phyloP scores from a whole-genome alignment of 306 rosid species.

The Gillenia trifoliata region DNA sequence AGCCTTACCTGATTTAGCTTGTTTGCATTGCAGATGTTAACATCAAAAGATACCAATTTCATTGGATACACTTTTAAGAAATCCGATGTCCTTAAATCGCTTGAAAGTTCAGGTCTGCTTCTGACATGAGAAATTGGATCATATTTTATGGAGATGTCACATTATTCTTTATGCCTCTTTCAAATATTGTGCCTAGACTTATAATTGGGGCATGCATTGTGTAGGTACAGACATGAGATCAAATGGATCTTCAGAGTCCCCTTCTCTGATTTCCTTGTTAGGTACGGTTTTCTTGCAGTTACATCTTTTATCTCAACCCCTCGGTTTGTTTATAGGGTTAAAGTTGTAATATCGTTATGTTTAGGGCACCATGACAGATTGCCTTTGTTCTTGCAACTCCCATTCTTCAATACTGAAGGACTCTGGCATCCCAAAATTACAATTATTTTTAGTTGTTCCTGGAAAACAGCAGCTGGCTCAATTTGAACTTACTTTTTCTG shows the following conservation, averaged over 20 bases:
- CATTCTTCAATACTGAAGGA: not conserved
- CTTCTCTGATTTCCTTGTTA: slow-evolving; percentile 81
- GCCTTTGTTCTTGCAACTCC: not conserved
- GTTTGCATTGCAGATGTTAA: slow-evolving; percentile 70
- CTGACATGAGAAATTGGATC: not conserved
- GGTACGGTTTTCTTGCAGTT: slow-evolving; percentile 45
- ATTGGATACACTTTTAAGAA: slow-evolving; percentile 91
- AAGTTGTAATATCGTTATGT: not conserved
- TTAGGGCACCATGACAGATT: not conserved
- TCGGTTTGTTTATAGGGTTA: not conserved
- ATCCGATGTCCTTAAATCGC: slow-evolving; percentile 76
- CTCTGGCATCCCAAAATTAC: not conserved
- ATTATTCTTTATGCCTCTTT: not conserved
- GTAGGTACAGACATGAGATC: slow-evolving; percentile 60
- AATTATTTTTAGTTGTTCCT: not conserved
- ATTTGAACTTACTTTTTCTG: not conserved
- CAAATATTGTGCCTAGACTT: not conserved
- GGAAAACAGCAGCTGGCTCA: not conserved
- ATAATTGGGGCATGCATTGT: slow-evolving; percentile 23
- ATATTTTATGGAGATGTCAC: not conserved
- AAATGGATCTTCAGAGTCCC: slow-evolving; percentile 51
- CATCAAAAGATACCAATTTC: slow-evolving; percentile 93
- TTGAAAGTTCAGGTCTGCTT: slow-evolving; percentile 71
- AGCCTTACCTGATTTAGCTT: not conserved
- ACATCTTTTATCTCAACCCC: not conserved